Conservation (phyloP, 1,284 basidiomycete genomes). For the Trichosporon asahii region DNA sequence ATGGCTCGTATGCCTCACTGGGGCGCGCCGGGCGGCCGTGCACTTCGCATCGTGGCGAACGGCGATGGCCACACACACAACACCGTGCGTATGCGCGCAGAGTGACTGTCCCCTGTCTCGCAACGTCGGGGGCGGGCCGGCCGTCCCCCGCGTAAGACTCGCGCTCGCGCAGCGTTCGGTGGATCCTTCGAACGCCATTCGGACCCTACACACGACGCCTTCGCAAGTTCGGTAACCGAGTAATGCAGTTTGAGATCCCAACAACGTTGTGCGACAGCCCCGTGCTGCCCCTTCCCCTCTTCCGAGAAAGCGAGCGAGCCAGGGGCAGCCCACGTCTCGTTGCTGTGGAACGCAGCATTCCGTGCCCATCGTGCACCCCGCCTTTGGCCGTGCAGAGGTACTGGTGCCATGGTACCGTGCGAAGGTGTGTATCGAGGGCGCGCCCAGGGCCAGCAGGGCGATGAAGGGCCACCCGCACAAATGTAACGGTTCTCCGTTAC, state of each 20-base stretch:
- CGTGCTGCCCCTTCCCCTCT: too few species aligned
- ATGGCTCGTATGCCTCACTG: background rate
- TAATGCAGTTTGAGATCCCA: background rate
- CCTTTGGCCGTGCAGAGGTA: background rate
- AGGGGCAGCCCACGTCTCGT: background rate
- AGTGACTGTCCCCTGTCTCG: constrained; percentile 1
- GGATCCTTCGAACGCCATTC: constrained; percentile 3
- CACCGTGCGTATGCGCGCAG: background rate
- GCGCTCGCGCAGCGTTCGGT: background rate
- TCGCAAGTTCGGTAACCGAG: background rate
- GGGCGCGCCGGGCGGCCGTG: background rate
- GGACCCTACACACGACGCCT: constrained; percentile 3
- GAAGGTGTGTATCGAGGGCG: background rate
- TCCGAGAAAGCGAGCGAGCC: too few species aligned
- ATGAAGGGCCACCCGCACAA: background rate
- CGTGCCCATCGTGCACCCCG: background rate
- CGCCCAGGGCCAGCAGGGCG: background rate
- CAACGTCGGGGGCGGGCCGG: background rate
- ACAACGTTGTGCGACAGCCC: background rate
- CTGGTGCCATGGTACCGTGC: background rate
- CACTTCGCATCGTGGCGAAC: background rate
- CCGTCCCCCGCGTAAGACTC: background rate
- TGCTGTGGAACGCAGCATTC: background rate
- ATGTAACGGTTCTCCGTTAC: background rate
- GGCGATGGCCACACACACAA: background rate